Evolutionary conservation across 768 basidiomycete species (phyloP).

Genomic region (Mycena floridula): DNA sequence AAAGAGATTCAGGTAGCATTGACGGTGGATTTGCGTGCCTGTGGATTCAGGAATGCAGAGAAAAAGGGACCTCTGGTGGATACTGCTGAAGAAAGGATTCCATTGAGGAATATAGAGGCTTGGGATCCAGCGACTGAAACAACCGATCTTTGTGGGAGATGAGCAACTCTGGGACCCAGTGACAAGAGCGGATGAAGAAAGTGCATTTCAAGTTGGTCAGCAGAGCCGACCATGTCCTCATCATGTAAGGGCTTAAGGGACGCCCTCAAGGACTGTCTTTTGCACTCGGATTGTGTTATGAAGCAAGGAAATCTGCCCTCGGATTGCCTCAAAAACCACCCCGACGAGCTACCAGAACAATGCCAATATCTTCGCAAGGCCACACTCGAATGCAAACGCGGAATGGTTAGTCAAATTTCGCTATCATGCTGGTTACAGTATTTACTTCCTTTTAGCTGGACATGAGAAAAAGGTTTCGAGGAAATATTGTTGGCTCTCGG

Average conservation of each 20-base stretch:
- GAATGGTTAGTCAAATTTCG: conserved; percentile 76
- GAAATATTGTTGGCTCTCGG: conserved; percentile 57
- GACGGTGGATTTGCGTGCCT: conserved; percentile 35
- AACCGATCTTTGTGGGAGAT: conserved; percentile 57
- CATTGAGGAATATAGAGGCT: conserved; percentile 76
- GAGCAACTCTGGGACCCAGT: conserved; percentile 49
- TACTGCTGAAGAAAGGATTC: conserved; percentile 54
- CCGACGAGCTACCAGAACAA: conserved; percentile 70
- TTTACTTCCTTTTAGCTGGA: conserved; percentile 47
- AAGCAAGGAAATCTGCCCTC: conserved; percentile 77
- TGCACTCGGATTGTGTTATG: conserved; percentile 83
- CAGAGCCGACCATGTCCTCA: conserved; percentile 52
- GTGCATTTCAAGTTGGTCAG: conserved; percentile 3
- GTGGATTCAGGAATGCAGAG: conserved; percentile 72
- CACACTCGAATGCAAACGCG: conserved; percentile 87
- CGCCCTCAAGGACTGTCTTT: conserved; percentile 78
- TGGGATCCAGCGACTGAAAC: conserved; percentile 79
- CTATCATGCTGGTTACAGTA: too few relatives aligned
- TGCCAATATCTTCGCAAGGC: conserved; percentile 77
- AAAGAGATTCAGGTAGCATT: conserved; percentile 1
- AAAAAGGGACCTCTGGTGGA: conserved; percentile 51
- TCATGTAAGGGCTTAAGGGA: conserved; percentile 72
- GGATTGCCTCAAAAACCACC: conserved; percentile 74
- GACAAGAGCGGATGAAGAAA: neutral
- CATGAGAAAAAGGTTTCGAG: conserved; percentile 79